These are phyloP conservation scores for Termitomyces sp. DNA, from an alignment of 768 basidiomycete genomes.

Conservation along the genomic window DNA sequence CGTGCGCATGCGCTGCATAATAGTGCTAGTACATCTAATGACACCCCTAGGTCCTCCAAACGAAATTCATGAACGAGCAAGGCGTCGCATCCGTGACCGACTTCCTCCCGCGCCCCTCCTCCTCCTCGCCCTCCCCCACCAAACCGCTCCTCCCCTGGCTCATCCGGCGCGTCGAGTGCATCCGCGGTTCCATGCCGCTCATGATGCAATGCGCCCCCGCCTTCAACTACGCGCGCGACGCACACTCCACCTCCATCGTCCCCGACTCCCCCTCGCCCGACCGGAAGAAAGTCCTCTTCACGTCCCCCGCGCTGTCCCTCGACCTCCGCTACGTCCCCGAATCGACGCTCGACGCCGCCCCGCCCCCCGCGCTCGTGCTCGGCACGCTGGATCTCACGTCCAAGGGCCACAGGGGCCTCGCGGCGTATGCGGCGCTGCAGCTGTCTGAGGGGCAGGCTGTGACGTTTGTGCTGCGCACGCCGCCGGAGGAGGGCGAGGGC, in stretches of 20 bases:
- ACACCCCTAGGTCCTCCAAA: conserved; percentile 66
- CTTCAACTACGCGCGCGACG: conserved; percentile 87
- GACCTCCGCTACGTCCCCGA: conserved; percentile 79
- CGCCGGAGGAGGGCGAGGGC: too few species aligned
- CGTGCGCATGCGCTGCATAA: too few species aligned
- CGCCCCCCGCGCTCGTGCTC: conserved; percentile 57
- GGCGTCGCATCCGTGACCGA: conserved; percentile 87
- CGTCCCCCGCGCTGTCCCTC: conserved; percentile 57
- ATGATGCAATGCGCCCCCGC: conserved; percentile 91
- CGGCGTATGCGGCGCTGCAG: conserved; percentile 52
- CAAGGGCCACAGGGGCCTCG: conserved; percentile 74
- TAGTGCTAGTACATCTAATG: too few species aligned
- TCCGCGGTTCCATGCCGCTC: conserved; percentile 79
- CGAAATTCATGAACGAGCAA: conserved; percentile 88
- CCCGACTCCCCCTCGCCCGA: conserved; percentile 31
- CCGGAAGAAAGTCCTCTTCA: conserved; percentile 52
- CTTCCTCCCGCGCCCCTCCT: conserved; percentile 71
- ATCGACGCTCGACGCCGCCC: conserved; percentile 31
- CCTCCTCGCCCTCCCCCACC: conserved; percentile 30
- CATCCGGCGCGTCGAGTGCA: conserved; percentile 79
- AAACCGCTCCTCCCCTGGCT: conserved; percentile 82
- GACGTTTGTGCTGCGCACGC: conserved; percentile 82
- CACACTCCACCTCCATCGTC: conserved; percentile 62
- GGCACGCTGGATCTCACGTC: conserved; percentile 59
- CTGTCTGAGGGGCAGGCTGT: conserved; percentile 85